phyloP scores from a whole-genome alignment of 257 asterid species.

The Penstemon davidsonii region DNA sequence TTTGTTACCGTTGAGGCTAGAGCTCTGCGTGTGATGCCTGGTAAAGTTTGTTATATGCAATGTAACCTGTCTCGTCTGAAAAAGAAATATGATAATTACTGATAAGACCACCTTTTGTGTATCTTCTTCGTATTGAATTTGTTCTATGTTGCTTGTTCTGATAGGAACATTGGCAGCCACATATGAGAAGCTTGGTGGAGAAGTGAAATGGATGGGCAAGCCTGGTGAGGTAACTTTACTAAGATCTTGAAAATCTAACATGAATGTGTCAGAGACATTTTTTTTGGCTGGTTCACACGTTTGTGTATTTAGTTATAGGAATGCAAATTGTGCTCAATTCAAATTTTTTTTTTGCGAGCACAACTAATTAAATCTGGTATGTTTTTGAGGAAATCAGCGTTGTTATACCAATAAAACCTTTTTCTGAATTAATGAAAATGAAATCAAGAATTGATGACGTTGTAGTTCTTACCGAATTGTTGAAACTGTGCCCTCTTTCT shows the following conservation, averaged over 20 bases:
- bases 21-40: conserved; percentile 91
- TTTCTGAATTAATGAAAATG: conserved; percentile 1
- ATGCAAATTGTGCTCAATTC: neutral
- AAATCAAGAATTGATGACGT: neutral
- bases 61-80: conserved; percentile 22
- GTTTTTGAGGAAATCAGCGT: conserved; percentile 9
- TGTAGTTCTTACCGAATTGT: neutral
- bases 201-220: conserved; percentile 99
- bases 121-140: conserved; percentile 8
- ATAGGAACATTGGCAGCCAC: conserved; percentile 81
- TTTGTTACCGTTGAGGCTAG: conserved; percentile 95
- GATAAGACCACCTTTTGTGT: neutral
- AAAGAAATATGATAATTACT: conserved; percentile 4
- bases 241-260: neutral
- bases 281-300: neutral
- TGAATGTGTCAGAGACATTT: neutral
- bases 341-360: conserved; percentile 3
- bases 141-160: conserved; percentile 20
- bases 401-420: neutral
- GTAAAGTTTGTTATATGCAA: conserved; percentile 35
- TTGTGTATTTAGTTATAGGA: neutral
- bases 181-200: conserved; percentile 93
- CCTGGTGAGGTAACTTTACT: conserved; percentile 73
- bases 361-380: conserved; percentile 5
- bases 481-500: too few relatives aligned